Conservation (phyloP, 2,329 filamentous ascomycete genomes). For the Apiospora saccharicola region DNA sequence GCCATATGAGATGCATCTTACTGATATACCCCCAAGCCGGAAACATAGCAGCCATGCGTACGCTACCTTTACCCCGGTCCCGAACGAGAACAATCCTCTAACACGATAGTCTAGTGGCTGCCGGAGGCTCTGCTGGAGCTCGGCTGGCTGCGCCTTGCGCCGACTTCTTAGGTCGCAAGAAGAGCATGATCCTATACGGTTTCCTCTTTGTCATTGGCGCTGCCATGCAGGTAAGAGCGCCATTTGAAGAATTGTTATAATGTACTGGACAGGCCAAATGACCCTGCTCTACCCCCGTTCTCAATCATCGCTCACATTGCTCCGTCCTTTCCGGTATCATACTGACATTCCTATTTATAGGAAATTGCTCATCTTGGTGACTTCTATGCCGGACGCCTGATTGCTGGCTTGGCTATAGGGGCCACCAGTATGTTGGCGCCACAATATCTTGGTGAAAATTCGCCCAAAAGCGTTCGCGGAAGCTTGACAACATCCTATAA, state of each 20-base stretch:
- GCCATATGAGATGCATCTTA: not conserved
- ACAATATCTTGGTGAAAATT: constrained; percentile 49
- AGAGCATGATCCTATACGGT: constrained; percentile 43
- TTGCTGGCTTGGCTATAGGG: constrained; percentile 46
- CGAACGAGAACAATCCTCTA: not conserved
- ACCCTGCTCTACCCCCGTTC: not conserved
- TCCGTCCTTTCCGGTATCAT: not conserved
- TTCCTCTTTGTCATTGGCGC: constrained; percentile 44
- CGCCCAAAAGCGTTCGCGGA: constrained; percentile 48
- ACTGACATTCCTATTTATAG: not conserved
- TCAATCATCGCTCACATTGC: not conserved
- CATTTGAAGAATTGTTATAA: not conserved
- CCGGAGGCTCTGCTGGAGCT: constrained; percentile 47
- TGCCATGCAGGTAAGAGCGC: constrained; percentile 38
- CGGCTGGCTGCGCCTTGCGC: constrained; percentile 46
- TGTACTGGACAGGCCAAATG: not conserved
- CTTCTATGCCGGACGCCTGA: constrained; percentile 46
- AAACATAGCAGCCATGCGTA: constrained; percentile 44
- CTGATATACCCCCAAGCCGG: constrained; percentile 33
- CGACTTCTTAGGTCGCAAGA: constrained; percentile 47
- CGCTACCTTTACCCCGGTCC: constrained; percentile 23
- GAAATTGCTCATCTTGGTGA: constrained; percentile 45
- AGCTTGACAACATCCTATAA: constrained; percentile 50
- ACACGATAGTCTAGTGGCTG: constrained; percentile 38
- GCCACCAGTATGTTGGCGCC: constrained; percentile 47